Evolutionary conservation across 2,329 filamentous ascomycete genomes (phyloP).

Genomic region (Penicillium concentricum): DNA sequence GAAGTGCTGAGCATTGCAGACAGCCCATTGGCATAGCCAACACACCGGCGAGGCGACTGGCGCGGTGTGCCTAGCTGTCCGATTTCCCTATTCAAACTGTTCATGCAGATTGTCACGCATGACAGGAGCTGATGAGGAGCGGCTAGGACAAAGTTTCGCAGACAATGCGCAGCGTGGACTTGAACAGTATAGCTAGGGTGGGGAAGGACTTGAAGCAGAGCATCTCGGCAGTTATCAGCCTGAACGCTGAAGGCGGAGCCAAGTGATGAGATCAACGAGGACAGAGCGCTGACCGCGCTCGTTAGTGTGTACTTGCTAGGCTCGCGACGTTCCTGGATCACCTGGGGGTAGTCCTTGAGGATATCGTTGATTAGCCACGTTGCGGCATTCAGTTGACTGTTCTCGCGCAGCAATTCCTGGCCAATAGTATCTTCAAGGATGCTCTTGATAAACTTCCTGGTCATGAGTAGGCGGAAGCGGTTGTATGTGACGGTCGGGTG

Average conservation of each 20-base stretch:
- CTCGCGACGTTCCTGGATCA: slow-evolving; percentile 80
- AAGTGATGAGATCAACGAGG: slow-evolving; percentile 73
- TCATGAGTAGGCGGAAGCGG: slow-evolving; percentile 81
- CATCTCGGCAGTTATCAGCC: slow-evolving; percentile 81
- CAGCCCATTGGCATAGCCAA: slow-evolving; percentile 88
- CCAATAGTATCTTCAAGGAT: slow-evolving; percentile 83
- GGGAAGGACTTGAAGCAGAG: slow-evolving; percentile 82
- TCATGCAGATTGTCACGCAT: slow-evolving; percentile 93
- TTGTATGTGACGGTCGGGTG: slow-evolving; percentile 75
- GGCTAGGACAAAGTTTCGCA: slow-evolving; percentile 83
- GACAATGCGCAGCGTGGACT: slow-evolving; percentile 79
- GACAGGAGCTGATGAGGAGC: slow-evolving; percentile 90
- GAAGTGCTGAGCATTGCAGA: slow-evolving; percentile 89
- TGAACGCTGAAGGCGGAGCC: slow-evolving; percentile 78
- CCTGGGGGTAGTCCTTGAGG: slow-evolving; percentile 91
- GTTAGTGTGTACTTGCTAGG: slow-evolving; percentile 84
- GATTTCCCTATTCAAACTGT: slow-evolving; percentile 85
- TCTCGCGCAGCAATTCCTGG: slow-evolving; percentile 78
- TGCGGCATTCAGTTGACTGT: slow-evolving; percentile 79
- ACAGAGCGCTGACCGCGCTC: slow-evolving; percentile 73
- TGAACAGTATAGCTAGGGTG: slow-evolving; percentile 97
- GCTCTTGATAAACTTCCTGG: slow-evolving; percentile 78
- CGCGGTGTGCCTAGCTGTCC: slow-evolving; percentile 71
- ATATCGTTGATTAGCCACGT: slow-evolving; percentile 81
- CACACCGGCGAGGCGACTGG: slow-evolving; percentile 77